phyloP scores from a whole-genome alignment of 23 red algal species.

The Agarophyton chilense region DNA sequence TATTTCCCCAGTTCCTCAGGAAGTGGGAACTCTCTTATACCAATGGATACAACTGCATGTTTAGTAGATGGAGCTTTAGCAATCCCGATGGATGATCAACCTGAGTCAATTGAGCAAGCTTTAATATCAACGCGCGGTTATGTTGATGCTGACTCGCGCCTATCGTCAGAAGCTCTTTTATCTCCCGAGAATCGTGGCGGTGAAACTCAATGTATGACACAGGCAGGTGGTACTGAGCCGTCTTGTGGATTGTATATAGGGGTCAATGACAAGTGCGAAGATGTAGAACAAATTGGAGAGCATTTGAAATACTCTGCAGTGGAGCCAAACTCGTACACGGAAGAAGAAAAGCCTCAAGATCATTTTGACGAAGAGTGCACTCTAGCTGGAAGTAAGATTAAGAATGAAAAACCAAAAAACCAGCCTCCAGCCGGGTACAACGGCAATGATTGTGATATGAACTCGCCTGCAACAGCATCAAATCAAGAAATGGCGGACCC shows the following conservation, averaged over 20 bases:
- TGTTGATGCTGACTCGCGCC: neutral
- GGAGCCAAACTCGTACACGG: neutral
- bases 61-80: constrained; percentile 58
- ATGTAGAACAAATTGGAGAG: neutral
- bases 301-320: neutral
- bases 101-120: constrained; percentile 66
- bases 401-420: neutral
- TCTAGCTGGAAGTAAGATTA: neutral
- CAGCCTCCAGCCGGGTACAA: neutral
- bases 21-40: constrained; percentile 17
- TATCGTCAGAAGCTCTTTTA: neutral
- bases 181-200: neutral
- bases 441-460: neutral
- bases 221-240: neutral
- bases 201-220: neutral
- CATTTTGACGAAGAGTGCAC: neutral
- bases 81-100: constrained; percentile 53
- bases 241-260: neutral
- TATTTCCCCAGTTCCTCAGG: constrained; percentile 17
- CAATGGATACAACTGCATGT: constrained; percentile 44
- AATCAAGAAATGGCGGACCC: neutral
- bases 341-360: neutral
- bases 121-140: constrained; percentile 36
- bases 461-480: neutral
- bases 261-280: neutral